Percentiles rank a stretch among this genome's conserved stretches.
These are phyloP conservation scores for Cutaneotrichosporon dermatis DNA, from an alignment of 1,284 basidiomycete species.

Conservation along the genomic window DNA sequence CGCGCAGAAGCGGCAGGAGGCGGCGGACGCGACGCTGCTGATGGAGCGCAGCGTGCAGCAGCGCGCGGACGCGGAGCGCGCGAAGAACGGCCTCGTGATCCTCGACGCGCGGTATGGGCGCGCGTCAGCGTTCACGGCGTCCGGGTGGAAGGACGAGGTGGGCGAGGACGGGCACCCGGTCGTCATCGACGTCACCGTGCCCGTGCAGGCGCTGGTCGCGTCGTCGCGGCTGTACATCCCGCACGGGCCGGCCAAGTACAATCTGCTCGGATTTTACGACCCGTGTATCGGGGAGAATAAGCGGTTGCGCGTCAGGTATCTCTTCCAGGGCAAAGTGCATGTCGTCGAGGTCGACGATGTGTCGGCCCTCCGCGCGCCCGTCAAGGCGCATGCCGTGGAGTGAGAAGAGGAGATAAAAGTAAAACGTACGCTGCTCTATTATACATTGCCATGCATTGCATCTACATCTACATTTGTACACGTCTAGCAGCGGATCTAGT, in stretches of 20 bases:
- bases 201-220: conserved; percentile 75
- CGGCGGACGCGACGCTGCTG: conserved; percentile 55
- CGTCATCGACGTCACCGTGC: conserved; percentile 68
- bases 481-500: neutral
- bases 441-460: too few species aligned
- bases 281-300: conserved; percentile 49
- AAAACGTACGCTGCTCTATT: neutral
- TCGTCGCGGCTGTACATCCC: conserved; percentile 75
- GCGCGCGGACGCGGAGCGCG: conserved; percentile 37
- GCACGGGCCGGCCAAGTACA: conserved; percentile 57
- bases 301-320: conserved; percentile 66
- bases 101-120: conserved; percentile 65
- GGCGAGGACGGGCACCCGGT: conserved; percentile 49
- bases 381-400: conserved; percentile 49
- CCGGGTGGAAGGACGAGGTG: conserved; percentile 51
- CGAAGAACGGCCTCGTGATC: conserved; percentile 62
- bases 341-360: conserved; percentile 71
- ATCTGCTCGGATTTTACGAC: conserved; percentile 48
- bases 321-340: conserved; percentile 69
- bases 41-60: conserved; percentile 47
- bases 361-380: conserved; percentile 65
- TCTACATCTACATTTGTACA: neutral
- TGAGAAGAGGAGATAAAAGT: neutral
- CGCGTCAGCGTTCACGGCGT: conserved; percentile 41
- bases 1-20: conserved; percentile 57